Conservation (phyloP, 805 yeast genomes). For the Yarrowia alimentaria region DNA sequence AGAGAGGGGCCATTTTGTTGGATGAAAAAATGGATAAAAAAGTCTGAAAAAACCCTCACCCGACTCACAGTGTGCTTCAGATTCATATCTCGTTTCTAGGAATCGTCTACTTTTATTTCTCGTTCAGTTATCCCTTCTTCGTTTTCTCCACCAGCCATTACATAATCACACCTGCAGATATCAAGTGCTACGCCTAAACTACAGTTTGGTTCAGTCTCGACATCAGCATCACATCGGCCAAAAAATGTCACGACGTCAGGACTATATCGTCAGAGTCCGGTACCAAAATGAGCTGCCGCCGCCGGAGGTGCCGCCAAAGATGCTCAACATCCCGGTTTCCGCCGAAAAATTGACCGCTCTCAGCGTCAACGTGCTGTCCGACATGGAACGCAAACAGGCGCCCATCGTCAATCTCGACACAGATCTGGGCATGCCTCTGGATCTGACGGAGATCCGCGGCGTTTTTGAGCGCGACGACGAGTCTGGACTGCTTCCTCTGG, state of each 20-base stretch:
- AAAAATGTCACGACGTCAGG: slow-evolving; percentile 40
- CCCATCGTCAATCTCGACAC: slow-evolving; percentile 39
- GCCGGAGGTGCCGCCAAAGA: slow-evolving; percentile 87
- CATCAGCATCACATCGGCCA: not conserved
- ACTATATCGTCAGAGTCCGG: slow-evolving; percentile 64
- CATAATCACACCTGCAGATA: not conserved
- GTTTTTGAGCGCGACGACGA: slow-evolving; percentile 62
- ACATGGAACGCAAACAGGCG: slow-evolving; percentile 73
- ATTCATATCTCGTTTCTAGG: no score
- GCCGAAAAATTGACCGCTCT: slow-evolving; percentile 48
- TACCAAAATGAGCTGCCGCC: slow-evolving; percentile 88
- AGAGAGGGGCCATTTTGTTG: no score
- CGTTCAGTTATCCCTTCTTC: no score
- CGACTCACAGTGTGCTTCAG: no score
- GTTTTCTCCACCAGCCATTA: not conserved
- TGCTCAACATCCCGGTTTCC: slow-evolving; percentile 55
- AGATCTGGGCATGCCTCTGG: slow-evolving; percentile 72
- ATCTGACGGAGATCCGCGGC: slow-evolving; percentile 63
- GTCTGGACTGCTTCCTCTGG: slow-evolving; percentile 39
- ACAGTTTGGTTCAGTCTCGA: not conserved
- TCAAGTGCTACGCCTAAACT: slow-evolving; percentile 5
- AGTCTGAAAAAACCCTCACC: no score
- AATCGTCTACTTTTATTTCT: no score
- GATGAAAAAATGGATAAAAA: no score
- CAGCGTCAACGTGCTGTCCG: slow-evolving; percentile 54